Percentiles rank a stretch among this genome's conserved stretches.
These are phyloP conservation scores for Yamadazyma nakazawae DNA, from an alignment of 805 yeast genomes.

Conservation along the genomic window DNA sequence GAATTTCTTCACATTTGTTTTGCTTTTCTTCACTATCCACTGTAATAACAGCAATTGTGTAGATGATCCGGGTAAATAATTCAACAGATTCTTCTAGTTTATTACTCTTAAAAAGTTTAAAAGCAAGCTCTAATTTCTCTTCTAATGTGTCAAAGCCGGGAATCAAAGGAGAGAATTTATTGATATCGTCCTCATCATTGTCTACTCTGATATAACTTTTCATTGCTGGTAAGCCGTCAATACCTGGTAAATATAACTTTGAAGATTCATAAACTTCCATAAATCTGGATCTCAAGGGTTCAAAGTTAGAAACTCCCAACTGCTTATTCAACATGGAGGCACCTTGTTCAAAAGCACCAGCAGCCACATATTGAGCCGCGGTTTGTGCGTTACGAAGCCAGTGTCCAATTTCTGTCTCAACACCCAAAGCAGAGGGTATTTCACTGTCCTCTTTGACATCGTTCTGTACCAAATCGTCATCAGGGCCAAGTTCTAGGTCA, in stretches of 20 bases:
- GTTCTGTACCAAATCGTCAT: slow-evolving; percentile 20
- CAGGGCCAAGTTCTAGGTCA: slow-evolving; percentile 62
- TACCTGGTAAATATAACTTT: slow-evolving; percentile 70
- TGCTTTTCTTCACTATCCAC: slow-evolving; percentile 77
- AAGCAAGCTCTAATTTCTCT: slow-evolving; percentile 64
- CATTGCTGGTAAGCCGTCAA: slow-evolving; percentile 70
- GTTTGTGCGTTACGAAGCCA: slow-evolving; percentile 90
- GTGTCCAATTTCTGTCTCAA: slow-evolving; percentile 57
- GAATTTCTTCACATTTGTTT: slow-evolving; percentile 64
- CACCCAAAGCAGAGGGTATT: slow-evolving; percentile 23
- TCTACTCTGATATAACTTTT: slow-evolving; percentile 65
- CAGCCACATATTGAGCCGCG: slow-evolving; percentile 91
- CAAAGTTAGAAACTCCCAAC: slow-evolving; percentile 80
- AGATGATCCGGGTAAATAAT: slow-evolving; percentile 74
- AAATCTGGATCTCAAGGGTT: slow-evolving; percentile 81
- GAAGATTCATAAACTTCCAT: slow-evolving; percentile 79
- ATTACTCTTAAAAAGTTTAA: slow-evolving; percentile 78
- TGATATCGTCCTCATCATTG: slow-evolving; percentile 51
- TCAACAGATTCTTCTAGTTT: slow-evolving; percentile 79
- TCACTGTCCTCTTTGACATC: slow-evolving; percentile 11
- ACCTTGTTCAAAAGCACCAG: slow-evolving; percentile 95
- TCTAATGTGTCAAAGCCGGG: slow-evolving; percentile 73
- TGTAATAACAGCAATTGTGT: slow-evolving; percentile 66
- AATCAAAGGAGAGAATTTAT: slow-evolving; percentile 55
- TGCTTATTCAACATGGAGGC: slow-evolving; percentile 90